Conservation (phyloP, 805 yeast genomes). For the Lachancea fermentati region DNA sequence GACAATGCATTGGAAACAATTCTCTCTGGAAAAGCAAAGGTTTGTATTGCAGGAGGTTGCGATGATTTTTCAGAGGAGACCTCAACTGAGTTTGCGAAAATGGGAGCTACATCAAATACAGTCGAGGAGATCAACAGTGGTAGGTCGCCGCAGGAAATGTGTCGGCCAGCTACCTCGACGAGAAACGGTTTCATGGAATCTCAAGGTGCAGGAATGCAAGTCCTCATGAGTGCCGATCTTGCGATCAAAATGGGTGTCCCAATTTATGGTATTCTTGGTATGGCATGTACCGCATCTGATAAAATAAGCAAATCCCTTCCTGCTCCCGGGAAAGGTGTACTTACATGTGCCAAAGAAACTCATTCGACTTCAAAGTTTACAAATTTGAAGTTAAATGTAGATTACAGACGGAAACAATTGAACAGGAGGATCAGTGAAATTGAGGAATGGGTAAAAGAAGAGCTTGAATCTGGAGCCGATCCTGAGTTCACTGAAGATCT, state of each 20-base stretch:
- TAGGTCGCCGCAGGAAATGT: conserved; percentile 86
- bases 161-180: conserved; percentile 82
- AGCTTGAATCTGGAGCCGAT: conserved; percentile 8
- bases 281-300: conserved; percentile 82
- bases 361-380: conserved; percentile 35
- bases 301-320: conserved; percentile 89
- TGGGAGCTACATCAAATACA: conserved; percentile 85
- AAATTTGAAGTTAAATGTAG: conserved; percentile 10
- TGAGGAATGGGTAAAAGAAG: conserved; percentile 65
- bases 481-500: conserved; percentile 58
- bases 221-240: conserved; percentile 76
- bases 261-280: conserved; percentile 74
- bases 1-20: conserved; percentile 83
- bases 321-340: conserved; percentile 91
- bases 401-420: conserved; percentile 16
- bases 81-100: conserved; percentile 81
- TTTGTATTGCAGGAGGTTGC: conserved; percentile 84
- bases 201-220: conserved; percentile 88
- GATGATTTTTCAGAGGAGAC: conserved; percentile 93
- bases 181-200: conserved; percentile 92
- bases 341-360: conserved; percentile 80
- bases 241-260: conserved; percentile 92
- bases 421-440: conserved; percentile 63
- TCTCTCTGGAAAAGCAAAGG: conserved; percentile 73
- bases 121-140: conserved; percentile 69